phyloP scores from a whole-genome alignment of 2,329 filamentous ascomycete species.

The Fusarium verticillioides region DNA sequence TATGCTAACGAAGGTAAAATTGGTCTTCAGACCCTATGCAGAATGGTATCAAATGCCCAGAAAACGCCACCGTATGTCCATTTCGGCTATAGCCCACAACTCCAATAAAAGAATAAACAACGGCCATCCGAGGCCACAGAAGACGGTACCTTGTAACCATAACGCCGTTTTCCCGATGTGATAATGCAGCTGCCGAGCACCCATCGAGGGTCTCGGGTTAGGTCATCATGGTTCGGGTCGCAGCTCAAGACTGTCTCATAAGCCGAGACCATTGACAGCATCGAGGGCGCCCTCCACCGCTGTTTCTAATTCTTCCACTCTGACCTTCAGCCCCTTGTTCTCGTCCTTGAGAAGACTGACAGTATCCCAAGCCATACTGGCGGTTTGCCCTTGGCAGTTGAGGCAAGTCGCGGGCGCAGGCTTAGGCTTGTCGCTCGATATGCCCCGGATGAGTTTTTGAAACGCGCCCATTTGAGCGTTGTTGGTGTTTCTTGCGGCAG shows the following conservation, averaged over 20 bases:
- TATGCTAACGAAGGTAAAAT: slow-evolving; percentile 35
- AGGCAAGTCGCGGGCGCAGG: slow-evolving; percentile 53
- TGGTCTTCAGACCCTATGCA: slow-evolving; percentile 31
- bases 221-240: slow-evolving; percentile 1
- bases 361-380: slow-evolving; percentile 72
- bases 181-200: slow-evolving; percentile 17
- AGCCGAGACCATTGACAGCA: slow-evolving; percentile 65
- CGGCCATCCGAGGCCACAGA: slow-evolving; percentile 10
- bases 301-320: slow-evolving; percentile 68
- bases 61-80: slow-evolving; percentile 38
- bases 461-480: slow-evolving; percentile 50
- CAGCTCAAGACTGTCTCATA: slow-evolving; percentile 41
- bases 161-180: slow-evolving; percentile 18
- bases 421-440: slow-evolving; percentile 50
- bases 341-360: slow-evolving; percentile 70
- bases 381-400: slow-evolving; percentile 69
- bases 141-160: slow-evolving; percentile 7
- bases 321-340: slow-evolving; percentile 69
- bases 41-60: slow-evolving; percentile 45
- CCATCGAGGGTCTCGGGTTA: slow-evolving; percentile 22
- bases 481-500: slow-evolving; percentile 47
- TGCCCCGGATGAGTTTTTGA: slow-evolving; percentile 57
- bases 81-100: slow-evolving; percentile 25
- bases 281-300: slow-evolving; percentile 71
- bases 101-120: slow-evolving; percentile 20